Conservation (phyloP, 2,329 filamentous ascomycete species). For the Epichloe scottii region DNA sequence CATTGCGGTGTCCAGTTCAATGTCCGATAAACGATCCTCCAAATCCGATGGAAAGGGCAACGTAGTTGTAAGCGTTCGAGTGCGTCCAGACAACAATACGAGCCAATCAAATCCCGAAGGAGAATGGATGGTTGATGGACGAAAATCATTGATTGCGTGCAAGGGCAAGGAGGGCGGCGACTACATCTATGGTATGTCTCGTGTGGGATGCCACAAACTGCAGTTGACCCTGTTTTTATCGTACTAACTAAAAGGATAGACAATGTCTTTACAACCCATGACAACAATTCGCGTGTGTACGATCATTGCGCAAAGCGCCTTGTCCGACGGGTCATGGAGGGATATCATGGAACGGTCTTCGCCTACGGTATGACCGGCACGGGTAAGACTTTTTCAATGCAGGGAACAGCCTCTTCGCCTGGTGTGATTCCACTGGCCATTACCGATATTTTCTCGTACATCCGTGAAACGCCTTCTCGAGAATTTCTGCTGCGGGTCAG, state of each 20-base stretch:
- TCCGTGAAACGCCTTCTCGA: slow-evolving; percentile 85
- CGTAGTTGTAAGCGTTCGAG: slow-evolving; percentile 87
- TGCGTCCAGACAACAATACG: slow-evolving; percentile 67
- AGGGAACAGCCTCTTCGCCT: slow-evolving; percentile 87
- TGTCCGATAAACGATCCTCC: slow-evolving; percentile 35
- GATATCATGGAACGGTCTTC: slow-evolving; percentile 96
- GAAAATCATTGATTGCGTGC: slow-evolving; percentile 70
- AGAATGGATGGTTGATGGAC: slow-evolving; percentile 87
- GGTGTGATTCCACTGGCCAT: slow-evolving; percentile 96
- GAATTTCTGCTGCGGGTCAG: slow-evolving; percentile 93
- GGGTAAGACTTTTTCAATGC: slow-evolving; percentile 99
- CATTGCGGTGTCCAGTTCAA: slow-evolving; percentile 16
- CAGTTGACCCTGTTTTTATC: slow-evolving; percentile 9
- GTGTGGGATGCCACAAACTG: background rate
- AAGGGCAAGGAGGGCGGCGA: slow-evolving; percentile 83
- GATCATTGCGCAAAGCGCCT: slow-evolving; percentile 88
- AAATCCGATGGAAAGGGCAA: slow-evolving; percentile 76
- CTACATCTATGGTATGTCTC: slow-evolving; percentile 69
- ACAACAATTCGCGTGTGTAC: slow-evolving; percentile 91
- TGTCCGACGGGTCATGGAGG: slow-evolving; percentile 95
- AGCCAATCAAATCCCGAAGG: slow-evolving; percentile 52
- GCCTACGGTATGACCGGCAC: slow-evolving; percentile 99
- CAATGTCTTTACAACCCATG: slow-evolving; percentile 89
- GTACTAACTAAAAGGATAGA: slow-evolving; percentile 38
- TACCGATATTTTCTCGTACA: slow-evolving; percentile 98